Conservation (phyloP, 257 asterid genomes). For the Fraxinus quadrangulata region DNA sequence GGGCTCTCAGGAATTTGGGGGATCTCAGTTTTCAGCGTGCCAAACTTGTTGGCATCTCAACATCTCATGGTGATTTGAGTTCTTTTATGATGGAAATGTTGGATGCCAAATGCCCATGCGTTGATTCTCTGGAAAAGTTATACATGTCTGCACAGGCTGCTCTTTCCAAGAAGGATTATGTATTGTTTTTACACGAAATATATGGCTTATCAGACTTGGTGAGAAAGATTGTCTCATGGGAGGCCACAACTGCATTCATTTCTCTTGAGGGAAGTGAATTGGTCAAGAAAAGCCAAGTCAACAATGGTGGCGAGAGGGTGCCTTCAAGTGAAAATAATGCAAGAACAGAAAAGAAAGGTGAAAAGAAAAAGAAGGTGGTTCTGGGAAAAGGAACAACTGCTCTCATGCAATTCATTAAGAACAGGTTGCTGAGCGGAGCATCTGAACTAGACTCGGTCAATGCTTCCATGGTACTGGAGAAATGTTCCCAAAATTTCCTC, state of each 20-base stretch:
- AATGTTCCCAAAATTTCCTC: slow-evolving; percentile 36
- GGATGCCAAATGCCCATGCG: slow-evolving; percentile 31
- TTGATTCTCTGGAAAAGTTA: slow-evolving; percentile 37
- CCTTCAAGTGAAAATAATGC: slow-evolving; percentile 35
- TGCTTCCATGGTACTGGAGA: slow-evolving; percentile 32
- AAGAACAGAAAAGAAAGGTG: slow-evolving; percentile 48
- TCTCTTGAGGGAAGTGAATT: slow-evolving; percentile 60
- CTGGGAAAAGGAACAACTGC: slow-evolving; percentile 75
- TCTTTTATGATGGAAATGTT: slow-evolving; percentile 31
- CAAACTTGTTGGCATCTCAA: slow-evolving; percentile 37
- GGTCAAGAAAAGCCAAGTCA: slow-evolving; percentile 24
- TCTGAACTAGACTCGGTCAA: slow-evolving; percentile 24
- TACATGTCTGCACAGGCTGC: slow-evolving; percentile 39
- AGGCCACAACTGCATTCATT: slow-evolving; percentile 64
- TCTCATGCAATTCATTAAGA: slow-evolving; percentile 70
- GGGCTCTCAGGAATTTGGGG: slow-evolving; percentile 58
- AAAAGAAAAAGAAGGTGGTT: slow-evolving; percentile 70
- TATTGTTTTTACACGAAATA: slow-evolving; percentile 44
- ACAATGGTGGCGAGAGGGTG: slow-evolving; percentile 33
- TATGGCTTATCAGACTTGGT: slow-evolving; percentile 50
- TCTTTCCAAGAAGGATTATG: slow-evolving; percentile 42
- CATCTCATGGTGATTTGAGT: slow-evolving; percentile 37
- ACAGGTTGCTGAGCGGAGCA: slow-evolving; percentile 41
- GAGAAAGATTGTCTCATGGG: slow-evolving; percentile 67
- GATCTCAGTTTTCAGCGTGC: slow-evolving; percentile 48